A percentile compares a stretch with the other conserved stretches of the same genome.
Evolutionary conservation across 1,139 yeast genomes (phyloP).

Genomic region (Meyerozyma carpophila): DNA sequence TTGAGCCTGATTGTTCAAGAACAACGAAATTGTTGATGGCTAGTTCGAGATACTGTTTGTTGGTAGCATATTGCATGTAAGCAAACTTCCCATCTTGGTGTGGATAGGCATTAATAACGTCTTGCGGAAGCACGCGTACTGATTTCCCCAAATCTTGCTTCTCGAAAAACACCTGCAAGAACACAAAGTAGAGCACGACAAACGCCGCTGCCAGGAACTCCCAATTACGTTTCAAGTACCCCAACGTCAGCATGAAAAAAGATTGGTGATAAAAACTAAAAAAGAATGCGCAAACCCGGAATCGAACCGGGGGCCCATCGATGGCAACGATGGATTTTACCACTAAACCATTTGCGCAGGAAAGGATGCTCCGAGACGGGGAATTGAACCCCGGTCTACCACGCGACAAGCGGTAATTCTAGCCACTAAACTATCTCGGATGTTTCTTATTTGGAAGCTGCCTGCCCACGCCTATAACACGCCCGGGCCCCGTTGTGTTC

Average conservation of each 20-base stretch:
- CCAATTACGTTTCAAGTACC: constrained; percentile 14
- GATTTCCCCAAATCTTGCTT: constrained; percentile 11
- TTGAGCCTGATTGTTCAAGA: constrained; percentile 16
- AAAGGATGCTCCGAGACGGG: constrained; percentile 52
- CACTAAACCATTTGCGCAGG: constrained; percentile 15
- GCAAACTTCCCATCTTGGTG: constrained; percentile 13
- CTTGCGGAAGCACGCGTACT: constrained; percentile 20
- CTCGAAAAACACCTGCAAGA: constrained; percentile 11
- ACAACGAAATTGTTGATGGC: constrained; percentile 27
- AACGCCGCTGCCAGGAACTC: constrained; percentile 21
- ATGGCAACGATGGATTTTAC: constrained; percentile 16
- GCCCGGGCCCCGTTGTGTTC: neutral
- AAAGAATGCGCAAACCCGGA: constrained; percentile 14
- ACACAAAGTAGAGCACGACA: constrained; percentile 17
- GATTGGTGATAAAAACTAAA: neutral
- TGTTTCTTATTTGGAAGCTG: neutral
- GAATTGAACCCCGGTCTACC: constrained; percentile 70
- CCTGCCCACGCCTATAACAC: neutral
- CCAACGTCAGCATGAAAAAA: constrained; percentile 1
- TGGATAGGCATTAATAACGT: constrained; percentile 12
- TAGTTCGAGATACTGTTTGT: constrained; percentile 25
- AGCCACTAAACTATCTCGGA: constrained; percentile 47
- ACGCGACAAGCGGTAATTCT: constrained; percentile 49
- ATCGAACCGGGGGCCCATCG: constrained; percentile 18
- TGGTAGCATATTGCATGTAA: constrained; percentile 36